Conservation (phyloP, 2,329 filamentous ascomycete species). For the Xylaria sp. region DNA sequence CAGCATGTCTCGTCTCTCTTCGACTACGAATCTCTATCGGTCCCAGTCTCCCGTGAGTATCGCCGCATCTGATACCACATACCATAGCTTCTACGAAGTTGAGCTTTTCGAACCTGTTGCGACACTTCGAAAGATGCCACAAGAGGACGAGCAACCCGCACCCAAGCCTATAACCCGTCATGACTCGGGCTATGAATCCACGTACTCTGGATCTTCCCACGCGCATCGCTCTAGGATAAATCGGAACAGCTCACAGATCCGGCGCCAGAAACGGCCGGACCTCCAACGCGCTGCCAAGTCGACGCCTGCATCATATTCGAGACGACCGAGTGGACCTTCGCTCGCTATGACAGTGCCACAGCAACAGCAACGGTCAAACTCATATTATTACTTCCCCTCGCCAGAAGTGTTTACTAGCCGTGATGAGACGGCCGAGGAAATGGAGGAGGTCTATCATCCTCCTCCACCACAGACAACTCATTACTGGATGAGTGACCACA, state of each 20-base stretch:
- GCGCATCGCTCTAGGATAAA: slow-evolving; percentile 47
- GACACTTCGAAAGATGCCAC: slow-evolving; percentile 29
- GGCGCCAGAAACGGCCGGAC: slow-evolving; percentile 55
- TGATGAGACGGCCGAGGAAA: slow-evolving; percentile 28
- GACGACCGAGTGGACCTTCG: slow-evolving; percentile 42
- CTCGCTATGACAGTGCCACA: slow-evolving; percentile 46
- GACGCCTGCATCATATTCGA: slow-evolving; percentile 43
- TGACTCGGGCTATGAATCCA: slow-evolving; percentile 70
- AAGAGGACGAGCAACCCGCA: slow-evolving; percentile 46
- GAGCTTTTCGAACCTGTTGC: slow-evolving; percentile 58
- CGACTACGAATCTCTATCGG: slow-evolving; percentile 42
- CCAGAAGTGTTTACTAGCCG: slow-evolving; percentile 51
- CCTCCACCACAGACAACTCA: slow-evolving; percentile 69
- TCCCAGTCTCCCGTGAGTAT: slow-evolving; percentile 55
- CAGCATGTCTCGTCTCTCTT: slow-evolving; percentile 45
- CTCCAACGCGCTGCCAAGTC: slow-evolving; percentile 57
- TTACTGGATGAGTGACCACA: slow-evolving; percentile 74
- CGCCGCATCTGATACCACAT: slow-evolving; percentile 61
- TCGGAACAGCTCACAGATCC: slow-evolving; percentile 47
- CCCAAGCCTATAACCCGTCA: slow-evolving; percentile 62
- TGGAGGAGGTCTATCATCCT: slow-evolving; percentile 45
- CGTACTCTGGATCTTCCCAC: slow-evolving; percentile 52
- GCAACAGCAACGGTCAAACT: slow-evolving; percentile 48
- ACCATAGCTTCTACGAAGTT: slow-evolving; percentile 65
- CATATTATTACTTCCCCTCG: slow-evolving; percentile 64